Base-by-base conservation (phyloP, 2,329 filamentous ascomycete genomes). In the Verticillium nubilum region DNA sequence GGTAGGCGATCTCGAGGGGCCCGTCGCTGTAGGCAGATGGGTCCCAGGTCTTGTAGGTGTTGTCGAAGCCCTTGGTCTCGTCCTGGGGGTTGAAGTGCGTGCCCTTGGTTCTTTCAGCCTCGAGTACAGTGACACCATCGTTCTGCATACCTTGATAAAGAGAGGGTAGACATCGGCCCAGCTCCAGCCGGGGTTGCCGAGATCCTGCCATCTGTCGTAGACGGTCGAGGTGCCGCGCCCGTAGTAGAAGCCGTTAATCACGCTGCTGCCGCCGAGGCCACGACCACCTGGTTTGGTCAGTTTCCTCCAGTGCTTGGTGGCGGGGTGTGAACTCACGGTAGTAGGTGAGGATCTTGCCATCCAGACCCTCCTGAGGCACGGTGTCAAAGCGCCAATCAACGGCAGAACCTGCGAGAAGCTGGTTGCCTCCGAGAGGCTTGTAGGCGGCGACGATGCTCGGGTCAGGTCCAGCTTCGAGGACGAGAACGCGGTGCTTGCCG, bases 131-230 rank as follows among this genome's bases (percentile, higher is more conserved):
- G 25, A 31, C n/a, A 23, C 19, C 17, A 12, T n/a, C 27, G n/a
- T n/a, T 5, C 13, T 2, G 15, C 10, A 13, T 27, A 64, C 63
- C 64, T 67, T 68, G 25, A 66, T 28, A 19, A 66, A 67, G 5
- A 67, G 59, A 4, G 66, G 66, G 50, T 64, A 69, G 33, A 65
- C 59, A 17, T 65, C 62, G 4, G 72, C 64, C 66, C 69, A 72
- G 7, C 67, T 65, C 69, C 70, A 73, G 2, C 72, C 70, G 1
- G 66, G 60, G 55, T 72, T 73, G 5, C 69, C 71, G 7, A 73
- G 57, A 5, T 65, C 59, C 17, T 65, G 68, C 70, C 72, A 73
- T 37, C 67, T 65, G 53, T 72, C 66, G 52, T 71, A 71, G 35
- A 72, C 66, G 31, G 64, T 66, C 4, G 69, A 64, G 37, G 66